A percentile compares a stretch with the other conserved stretches of the same genome.
Conservation (phyloP, 2,329 filamentous ascomycete genomes). For the Neospermospora avenae region DNA sequence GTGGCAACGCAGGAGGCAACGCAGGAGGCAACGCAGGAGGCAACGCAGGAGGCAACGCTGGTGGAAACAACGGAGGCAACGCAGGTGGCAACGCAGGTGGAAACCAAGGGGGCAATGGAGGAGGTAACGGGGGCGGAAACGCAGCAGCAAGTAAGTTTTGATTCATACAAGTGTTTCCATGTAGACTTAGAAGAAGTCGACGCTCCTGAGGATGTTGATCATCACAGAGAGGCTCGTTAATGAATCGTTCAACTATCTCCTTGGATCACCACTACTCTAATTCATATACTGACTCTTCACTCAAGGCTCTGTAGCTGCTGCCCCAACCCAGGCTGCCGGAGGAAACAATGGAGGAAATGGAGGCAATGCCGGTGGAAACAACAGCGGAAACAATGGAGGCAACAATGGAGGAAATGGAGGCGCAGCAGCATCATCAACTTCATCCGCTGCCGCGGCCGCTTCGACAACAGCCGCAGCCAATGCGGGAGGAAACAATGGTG, state of each 20-base stretch:
- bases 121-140: background rate
- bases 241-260: background rate
- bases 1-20: too few relatives aligned
- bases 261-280: background rate
- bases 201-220: background rate
- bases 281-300: background rate
- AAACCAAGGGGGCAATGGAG: background rate
- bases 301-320: background rate
- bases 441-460: background rate
- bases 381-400: too few relatives aligned
- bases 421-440: too few relatives aligned
- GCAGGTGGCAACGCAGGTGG: background rate
- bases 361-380: too few relatives aligned
- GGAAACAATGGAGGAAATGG: background rate
- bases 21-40: background rate
- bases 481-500: conserved; percentile 25
- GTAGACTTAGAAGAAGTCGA: background rate
- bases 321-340: background rate
- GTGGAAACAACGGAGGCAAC: too few relatives aligned
- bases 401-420: too few relatives aligned
- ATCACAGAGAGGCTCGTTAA: background rate
- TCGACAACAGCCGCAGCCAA: conserved; percentile 26
- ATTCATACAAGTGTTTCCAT: background rate
- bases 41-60: too few relatives aligned
- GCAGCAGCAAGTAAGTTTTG: background rate